Base-by-base conservation (phyloP, 1,139 yeast genomes). In the Torulaspora globosa region DNA sequence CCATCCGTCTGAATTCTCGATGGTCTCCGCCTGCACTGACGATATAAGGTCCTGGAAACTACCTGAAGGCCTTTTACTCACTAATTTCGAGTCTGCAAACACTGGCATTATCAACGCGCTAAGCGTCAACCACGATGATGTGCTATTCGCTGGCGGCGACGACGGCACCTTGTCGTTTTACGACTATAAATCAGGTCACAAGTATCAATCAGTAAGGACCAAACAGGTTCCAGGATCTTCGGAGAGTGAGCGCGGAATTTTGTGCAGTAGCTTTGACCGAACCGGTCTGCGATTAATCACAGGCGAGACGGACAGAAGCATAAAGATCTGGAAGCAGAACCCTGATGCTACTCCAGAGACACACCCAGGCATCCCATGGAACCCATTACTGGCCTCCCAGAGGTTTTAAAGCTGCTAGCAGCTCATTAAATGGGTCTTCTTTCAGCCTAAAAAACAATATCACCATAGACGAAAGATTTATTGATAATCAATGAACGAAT, bases 271-370 rank as follows among this genome's bases (percentile, higher is more conserved):
- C 1, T 89, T 88, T 64, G 97, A 92, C 65, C 71, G 74, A 63
- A 82, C 88, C 53, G 97, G 97, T 0, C 66, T 82, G 55, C 74
- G 96, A 36, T 68, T 92, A 47, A 75, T 92, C 16, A 87, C 96
- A 0, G 88, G 96, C 43, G 96, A 86, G 58, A 83, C 89, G 9
- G 98, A 92, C 65, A 90, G 89, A 65, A 83, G 89, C 57, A 79
- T 92, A 41, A 88, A 89, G 63, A 71, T 92, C 1, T 92, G 97
- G 96, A 79, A 74, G 41, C 82, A 79, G 52, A 76, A 71, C 43
- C 69, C 69, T 6, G 60, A 59, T 3, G 79, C 80, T 0, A 73
- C 77, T 0, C 67, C 65, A 32, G 73, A 69, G 36, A 57, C 71
- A 0, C 70, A 74, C 56, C 80, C 80, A 8, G 76, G 76, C 0